Percentiles rank a stretch among this genome's conserved stretches.
phyloP scores from a whole-genome alignment of 202 grass and related monocot species.

The Setaria viridis region DNA sequence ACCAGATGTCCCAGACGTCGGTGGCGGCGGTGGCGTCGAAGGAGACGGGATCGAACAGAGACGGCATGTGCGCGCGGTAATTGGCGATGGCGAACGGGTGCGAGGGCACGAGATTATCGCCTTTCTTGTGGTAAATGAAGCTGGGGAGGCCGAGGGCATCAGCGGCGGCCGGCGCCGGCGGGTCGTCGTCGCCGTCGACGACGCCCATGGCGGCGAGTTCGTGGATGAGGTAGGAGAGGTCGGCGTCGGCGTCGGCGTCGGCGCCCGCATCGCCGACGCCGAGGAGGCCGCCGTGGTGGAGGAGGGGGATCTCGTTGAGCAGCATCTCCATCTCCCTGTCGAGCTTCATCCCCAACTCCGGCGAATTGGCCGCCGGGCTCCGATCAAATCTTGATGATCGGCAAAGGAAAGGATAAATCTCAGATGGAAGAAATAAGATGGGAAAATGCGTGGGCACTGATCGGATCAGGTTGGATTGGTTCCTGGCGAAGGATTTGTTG shows the following conservation, averaged over 20 bases:
- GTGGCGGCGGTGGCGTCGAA: neutral
- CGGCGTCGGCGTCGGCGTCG: neutral
- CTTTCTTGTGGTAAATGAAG: constrained; percentile 28
- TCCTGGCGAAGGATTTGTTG: neutral
- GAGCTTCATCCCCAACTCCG: constrained; percentile 45
- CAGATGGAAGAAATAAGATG: neutral
- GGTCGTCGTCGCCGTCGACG: constrained; percentile 31
- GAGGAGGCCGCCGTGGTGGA: constrained; percentile 49
- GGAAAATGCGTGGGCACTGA: neutral
- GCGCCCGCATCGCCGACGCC: neutral
- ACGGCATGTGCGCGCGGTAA: neutral
- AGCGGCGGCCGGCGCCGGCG: neutral
- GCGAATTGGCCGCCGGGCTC: neutral
- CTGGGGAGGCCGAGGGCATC: neutral
- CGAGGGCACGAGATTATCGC: constrained; percentile 1
- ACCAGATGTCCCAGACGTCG: constrained; percentile 22
- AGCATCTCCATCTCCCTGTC: constrained; percentile 88
- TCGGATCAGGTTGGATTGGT: constrained; percentile 24
- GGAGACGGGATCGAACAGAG: constrained; percentile 35
- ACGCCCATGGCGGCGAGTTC: constrained; percentile 48
- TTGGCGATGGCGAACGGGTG: constrained; percentile 39
- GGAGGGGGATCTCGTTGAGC: constrained; percentile 78
- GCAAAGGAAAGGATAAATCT: neutral
- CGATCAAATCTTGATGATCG: constrained; percentile 2
- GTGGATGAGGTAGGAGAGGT: constrained; percentile 50